Conservation (phyloP, 257 asterid genomes). For the Gentiana macrophylla region DNA sequence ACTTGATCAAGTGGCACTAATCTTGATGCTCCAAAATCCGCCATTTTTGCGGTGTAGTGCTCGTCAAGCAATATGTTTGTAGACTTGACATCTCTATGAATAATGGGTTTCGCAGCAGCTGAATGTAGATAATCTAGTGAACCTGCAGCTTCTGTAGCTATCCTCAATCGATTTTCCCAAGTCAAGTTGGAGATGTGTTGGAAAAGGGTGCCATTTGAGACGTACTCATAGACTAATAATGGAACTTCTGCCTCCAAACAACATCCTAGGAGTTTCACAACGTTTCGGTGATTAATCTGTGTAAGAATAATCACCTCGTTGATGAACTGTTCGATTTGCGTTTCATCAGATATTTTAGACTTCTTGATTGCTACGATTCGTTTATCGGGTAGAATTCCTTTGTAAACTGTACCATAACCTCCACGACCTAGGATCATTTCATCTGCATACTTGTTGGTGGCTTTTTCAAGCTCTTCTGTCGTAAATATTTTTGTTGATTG, state of each 20-base stretch:
- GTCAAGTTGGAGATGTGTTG: conserved; percentile 46
- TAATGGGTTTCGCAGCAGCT: conserved; percentile 46
- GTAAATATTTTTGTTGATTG: conserved; percentile 54
- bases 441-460: conserved; percentile 46
- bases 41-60: conserved; percentile 42
- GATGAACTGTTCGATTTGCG: conserved; percentile 61
- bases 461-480: conserved; percentile 43
- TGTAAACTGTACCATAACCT: conserved; percentile 66
- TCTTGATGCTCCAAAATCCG: conserved; percentile 85
- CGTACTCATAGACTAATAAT: conserved; percentile 52
- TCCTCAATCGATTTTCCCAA: conserved; percentile 54
- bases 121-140: conserved; percentile 74
- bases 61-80: conserved; percentile 62
- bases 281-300: conserved; percentile 63
- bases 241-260: conserved; percentile 75
- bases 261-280: conserved; percentile 66
- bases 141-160: conserved; percentile 56
- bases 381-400: conserved; percentile 46
- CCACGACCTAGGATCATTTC: conserved; percentile 63
- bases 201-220: conserved; percentile 50
- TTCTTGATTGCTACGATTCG: conserved; percentile 59
- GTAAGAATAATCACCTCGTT: conserved; percentile 73
- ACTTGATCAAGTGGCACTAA: conserved; percentile 49
- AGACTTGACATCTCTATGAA: conserved; percentile 73
- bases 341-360: conserved; percentile 42